Conservation (phyloP, 805 yeast genomes). For the Priceomyces carsonii region DNA sequence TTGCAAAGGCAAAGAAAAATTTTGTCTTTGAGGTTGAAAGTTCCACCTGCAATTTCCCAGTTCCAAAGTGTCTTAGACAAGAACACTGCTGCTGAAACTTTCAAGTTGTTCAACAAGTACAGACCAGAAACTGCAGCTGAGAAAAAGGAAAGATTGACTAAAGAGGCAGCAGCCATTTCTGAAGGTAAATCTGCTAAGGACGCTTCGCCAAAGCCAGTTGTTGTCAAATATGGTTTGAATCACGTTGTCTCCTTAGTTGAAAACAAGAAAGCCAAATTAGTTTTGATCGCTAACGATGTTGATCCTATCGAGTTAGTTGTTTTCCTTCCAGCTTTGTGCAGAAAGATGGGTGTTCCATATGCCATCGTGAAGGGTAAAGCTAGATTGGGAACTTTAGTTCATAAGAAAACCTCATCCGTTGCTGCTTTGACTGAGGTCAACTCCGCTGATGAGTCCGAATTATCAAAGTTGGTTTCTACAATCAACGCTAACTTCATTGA, state of each 20-base stretch:
- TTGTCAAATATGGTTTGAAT: slow-evolving; percentile 97
- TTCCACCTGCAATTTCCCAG: slow-evolving; percentile 98
- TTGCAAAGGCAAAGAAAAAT: slow-evolving; percentile 99
- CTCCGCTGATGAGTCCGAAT: slow-evolving; percentile 92
- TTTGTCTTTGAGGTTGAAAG: slow-evolving; percentile 93
- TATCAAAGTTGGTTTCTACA: slow-evolving; percentile 90
- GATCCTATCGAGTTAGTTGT: slow-evolving; percentile 98
- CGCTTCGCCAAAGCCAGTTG: slow-evolving; percentile 95
- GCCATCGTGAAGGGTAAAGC: slow-evolving; percentile 99
- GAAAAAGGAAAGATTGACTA: slow-evolving; percentile 98
- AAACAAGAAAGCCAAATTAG: slow-evolving; percentile 98
- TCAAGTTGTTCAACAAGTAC: slow-evolving; percentile 98
- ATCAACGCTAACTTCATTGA: slow-evolving; percentile 90
- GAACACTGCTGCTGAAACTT: slow-evolving; percentile 97
- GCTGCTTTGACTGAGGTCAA: slow-evolving; percentile 96
- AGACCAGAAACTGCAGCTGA: slow-evolving; percentile 97
- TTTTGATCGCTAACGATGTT: slow-evolving; percentile 97
- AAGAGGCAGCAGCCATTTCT: slow-evolving; percentile 98
- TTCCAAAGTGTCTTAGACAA: slow-evolving; percentile 95
- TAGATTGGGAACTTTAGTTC: slow-evolving; percentile 95
- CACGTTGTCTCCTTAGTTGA: slow-evolving; percentile 96
- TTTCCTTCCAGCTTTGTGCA: slow-evolving; percentile 97
- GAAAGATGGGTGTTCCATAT: slow-evolving; percentile 99
- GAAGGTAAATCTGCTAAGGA: slow-evolving; percentile 98
- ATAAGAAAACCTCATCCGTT: slow-evolving; percentile 96